Conservation (phyloP, 768 basidiomycete genomes). For the Sarcodon aspratus region DNA sequence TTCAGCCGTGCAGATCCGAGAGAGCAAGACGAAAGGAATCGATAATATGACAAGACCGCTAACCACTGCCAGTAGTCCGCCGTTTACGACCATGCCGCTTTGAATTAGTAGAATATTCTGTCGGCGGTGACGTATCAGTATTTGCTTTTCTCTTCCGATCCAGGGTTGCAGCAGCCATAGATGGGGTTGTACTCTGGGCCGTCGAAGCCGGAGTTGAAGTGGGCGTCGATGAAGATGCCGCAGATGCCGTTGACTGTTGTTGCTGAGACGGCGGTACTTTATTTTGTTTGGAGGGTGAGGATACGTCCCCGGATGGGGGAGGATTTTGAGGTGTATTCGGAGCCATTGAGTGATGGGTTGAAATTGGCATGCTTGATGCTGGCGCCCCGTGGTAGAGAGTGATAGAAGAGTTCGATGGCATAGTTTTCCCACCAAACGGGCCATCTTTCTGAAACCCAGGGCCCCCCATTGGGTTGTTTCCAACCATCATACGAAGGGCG, state of each 20-base stretch:
- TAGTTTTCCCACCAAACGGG: slow-evolving; percentile 2
- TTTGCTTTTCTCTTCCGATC: slow-evolving; percentile 19
- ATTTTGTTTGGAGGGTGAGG: slow-evolving; percentile 50
- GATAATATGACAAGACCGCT: background rate
- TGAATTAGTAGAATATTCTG: background rate
- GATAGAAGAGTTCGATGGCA: slow-evolving; percentile 6
- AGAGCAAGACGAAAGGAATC: background rate
- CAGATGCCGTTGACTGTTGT: slow-evolving; percentile 22
- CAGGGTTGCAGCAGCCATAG: slow-evolving; percentile 16
- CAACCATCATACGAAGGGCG: slow-evolving; percentile 1
- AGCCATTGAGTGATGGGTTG: slow-evolving; percentile 27
- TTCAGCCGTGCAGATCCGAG: background rate
- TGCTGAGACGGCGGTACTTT: slow-evolving; percentile 37
- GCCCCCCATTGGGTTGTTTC: slow-evolving; percentile 1
- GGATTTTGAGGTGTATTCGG: slow-evolving; percentile 38
- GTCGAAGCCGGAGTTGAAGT: slow-evolving; percentile 18
- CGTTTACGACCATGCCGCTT: background rate
- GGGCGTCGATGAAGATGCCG: slow-evolving; percentile 12
- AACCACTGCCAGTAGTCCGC: background rate
- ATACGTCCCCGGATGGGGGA: slow-evolving; percentile 34
- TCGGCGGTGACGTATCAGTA: background rate
- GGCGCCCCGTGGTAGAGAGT: slow-evolving; percentile 4
- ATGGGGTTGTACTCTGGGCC: slow-evolving; percentile 14
- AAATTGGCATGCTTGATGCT: slow-evolving; percentile 29
- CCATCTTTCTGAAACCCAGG: background rate